These are phyloP conservation scores for Alliaria petiolata DNA, from an alignment of 345 rosid genomes.

Conservation along the genomic window DNA sequence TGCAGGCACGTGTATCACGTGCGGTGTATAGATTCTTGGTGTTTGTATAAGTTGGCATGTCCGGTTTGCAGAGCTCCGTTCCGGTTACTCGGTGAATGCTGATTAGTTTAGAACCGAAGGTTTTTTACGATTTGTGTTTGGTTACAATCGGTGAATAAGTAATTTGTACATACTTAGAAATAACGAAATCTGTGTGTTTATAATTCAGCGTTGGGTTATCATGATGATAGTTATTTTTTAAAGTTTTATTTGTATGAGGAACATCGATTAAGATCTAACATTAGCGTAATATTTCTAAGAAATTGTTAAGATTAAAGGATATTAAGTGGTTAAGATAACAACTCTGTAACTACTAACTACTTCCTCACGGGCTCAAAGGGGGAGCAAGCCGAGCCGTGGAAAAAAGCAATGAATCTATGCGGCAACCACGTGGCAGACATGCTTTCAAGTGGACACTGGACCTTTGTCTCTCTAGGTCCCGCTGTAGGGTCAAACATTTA, in stretches of 20 bases:
- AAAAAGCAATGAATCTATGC: no score
- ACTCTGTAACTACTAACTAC: background rate
- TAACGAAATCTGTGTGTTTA: no score
- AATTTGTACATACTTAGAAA: background rate
- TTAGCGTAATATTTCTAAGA: background rate
- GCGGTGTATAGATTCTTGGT: slow-evolving; percentile 20
- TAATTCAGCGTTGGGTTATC: no score
- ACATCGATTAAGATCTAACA: no score
- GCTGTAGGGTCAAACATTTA: background rate
- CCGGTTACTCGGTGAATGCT: background rate
- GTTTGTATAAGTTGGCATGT: slow-evolving; percentile 6
- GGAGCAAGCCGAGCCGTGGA: slow-evolving; percentile 14
- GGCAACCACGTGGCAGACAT: slow-evolving; percentile 34
- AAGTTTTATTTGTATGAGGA: no score
- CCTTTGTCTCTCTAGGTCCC: slow-evolving; percentile 15
- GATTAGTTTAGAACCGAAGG: no score
- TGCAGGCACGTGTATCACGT: slow-evolving; percentile 19
- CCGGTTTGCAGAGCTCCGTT: slow-evolving; percentile 21
- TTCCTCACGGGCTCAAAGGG: slow-evolving; percentile 11
- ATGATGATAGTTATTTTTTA: no score
- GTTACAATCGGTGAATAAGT: background rate
- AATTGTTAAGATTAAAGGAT: background rate
- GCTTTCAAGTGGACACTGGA: slow-evolving; percentile 27
- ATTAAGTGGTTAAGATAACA: background rate
- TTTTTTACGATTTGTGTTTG: background rate